These are phyloP conservation scores for Forsythia viridissima DNA, from an alignment of 257 asterid species.

Conservation along the genomic window DNA sequence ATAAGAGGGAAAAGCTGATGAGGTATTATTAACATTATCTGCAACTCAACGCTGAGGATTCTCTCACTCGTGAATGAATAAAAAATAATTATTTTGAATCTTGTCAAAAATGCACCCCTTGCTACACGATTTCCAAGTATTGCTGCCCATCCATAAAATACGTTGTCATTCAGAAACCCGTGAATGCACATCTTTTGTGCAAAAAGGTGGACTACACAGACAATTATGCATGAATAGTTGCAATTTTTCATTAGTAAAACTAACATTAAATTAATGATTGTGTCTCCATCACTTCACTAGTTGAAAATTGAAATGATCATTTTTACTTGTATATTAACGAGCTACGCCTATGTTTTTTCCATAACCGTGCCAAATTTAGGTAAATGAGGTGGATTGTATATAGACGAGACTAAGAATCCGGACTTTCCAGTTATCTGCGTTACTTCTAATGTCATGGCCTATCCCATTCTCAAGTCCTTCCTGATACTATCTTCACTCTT, in stretches of 20 bases:
- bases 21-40: too few relatives aligned
- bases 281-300: neutral
- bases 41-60: too few relatives aligned
- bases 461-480: constrained; percentile 11
- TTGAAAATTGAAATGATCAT: neutral
- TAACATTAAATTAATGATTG: neutral
- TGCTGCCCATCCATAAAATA: neutral
- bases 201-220: neutral
- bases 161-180: neutral
- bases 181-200: neutral
- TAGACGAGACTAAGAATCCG: neutral
- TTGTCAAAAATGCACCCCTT: neutral
- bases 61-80: neutral
- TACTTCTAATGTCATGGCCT: constrained; percentile 26
- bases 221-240: too few relatives aligned
- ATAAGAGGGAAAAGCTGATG: too few relatives aligned
- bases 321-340: neutral
- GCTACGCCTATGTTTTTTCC: too few relatives aligned
- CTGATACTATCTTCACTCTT: constrained; percentile 25
- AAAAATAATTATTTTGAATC: neutral
- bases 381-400: neutral
- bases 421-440: neutral
- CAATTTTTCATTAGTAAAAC: too few relatives aligned
- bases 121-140: neutral
- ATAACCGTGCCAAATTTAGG: neutral